These are phyloP conservation scores for Exophiala viscosa DNA, from an alignment of 2,329 filamentous ascomycete species.

Conservation along the genomic window DNA sequence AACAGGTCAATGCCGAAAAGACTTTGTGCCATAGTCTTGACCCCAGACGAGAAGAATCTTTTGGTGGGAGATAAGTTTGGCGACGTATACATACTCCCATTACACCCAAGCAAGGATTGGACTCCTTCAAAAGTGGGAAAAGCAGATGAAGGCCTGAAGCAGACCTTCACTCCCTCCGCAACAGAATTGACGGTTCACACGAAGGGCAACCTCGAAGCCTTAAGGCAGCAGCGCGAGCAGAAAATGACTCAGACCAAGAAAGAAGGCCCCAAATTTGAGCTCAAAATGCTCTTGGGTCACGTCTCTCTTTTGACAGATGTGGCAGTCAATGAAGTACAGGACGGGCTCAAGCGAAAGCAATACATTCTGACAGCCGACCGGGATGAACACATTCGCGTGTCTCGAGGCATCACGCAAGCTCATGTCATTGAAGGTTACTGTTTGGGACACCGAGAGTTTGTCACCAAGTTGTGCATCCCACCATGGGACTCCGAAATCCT, in stretches of 20 bases:
- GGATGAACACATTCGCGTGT: slow-evolving; percentile 84
- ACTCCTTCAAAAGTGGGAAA: slow-evolving; percentile 35
- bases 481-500: slow-evolving; percentile 57
- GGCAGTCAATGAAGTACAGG: slow-evolving; percentile 49
- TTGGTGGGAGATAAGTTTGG: slow-evolving; percentile 92
- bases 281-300: slow-evolving; percentile 79
- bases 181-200: slow-evolving; percentile 60
- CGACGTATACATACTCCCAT: slow-evolving; percentile 84
- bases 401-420: slow-evolving; percentile 73
- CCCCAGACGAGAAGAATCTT: slow-evolving; percentile 67
- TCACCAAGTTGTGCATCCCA: slow-evolving; percentile 71
- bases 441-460: slow-evolving; percentile 80
- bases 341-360: slow-evolving; percentile 41
- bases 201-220: slow-evolving; percentile 54
- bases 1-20: slow-evolving; percentile 80
- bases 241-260: slow-evolving; percentile 46
- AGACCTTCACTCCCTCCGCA: slow-evolving; percentile 51
- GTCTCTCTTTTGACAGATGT: slow-evolving; percentile 91
- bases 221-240: slow-evolving; percentile 52
- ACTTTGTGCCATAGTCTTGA: slow-evolving; percentile 70
- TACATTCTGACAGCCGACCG: slow-evolving; percentile 67
- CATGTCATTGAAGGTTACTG: slow-evolving; percentile 89
- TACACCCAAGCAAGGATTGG: slow-evolving; percentile 49
- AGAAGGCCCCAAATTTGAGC: slow-evolving; percentile 61
- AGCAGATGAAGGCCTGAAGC: slow-evolving; percentile 25